phyloP scores from a whole-genome alignment of 352 stramenopile genomes.

The Hyaloperonospora arabidopsidis region DNA sequence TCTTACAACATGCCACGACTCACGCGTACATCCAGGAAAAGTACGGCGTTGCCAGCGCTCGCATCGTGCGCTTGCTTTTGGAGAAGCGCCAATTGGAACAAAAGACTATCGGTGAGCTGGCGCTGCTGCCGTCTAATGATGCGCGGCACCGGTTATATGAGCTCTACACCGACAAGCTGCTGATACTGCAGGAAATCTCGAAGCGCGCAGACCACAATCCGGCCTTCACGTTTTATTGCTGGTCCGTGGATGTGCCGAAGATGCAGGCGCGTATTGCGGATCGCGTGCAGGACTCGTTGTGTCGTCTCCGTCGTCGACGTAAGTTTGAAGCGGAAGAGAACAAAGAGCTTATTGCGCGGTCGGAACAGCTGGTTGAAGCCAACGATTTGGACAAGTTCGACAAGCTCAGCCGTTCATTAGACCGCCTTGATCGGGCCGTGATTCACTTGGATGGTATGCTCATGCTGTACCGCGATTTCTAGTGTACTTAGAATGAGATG shows the following conservation, averaged over 20 bases:
- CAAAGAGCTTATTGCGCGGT: conserved; percentile 84
- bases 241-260: conserved; percentile 66
- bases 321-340: conserved; percentile 77
- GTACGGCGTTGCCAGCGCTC: conserved; percentile 70
- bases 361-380: conserved; percentile 77
- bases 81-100: conserved; percentile 84
- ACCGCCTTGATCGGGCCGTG: conserved; percentile 74
- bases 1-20: conserved; percentile 66
- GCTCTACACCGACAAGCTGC: conserved; percentile 62
- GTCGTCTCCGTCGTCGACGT: conserved; percentile 54
- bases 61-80: conserved; percentile 78
- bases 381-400: conserved; percentile 85
- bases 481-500: conserved; percentile 17
- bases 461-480: conserved; percentile 86
- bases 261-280: conserved; percentile 59
- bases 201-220: conserved; percentile 85
- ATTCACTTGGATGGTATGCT: conserved; percentile 83
- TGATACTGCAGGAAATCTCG: conserved; percentile 81
- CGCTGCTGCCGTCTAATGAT: conserved; percentile 76
- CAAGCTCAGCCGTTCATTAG: conserved; percentile 74
- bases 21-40: conserved; percentile 79
- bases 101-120: conserved; percentile 77
- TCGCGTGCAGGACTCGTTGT: conserved; percentile 64
- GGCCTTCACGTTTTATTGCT: conserved; percentile 83
- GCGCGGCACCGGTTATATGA: conserved; percentile 75